Percentiles rank a stretch among this genome's conserved stretches.
phyloP scores from a whole-genome alignment of 2,329 filamentous ascomycete species.

The Stagonosporopsis chrysanthemi region DNA sequence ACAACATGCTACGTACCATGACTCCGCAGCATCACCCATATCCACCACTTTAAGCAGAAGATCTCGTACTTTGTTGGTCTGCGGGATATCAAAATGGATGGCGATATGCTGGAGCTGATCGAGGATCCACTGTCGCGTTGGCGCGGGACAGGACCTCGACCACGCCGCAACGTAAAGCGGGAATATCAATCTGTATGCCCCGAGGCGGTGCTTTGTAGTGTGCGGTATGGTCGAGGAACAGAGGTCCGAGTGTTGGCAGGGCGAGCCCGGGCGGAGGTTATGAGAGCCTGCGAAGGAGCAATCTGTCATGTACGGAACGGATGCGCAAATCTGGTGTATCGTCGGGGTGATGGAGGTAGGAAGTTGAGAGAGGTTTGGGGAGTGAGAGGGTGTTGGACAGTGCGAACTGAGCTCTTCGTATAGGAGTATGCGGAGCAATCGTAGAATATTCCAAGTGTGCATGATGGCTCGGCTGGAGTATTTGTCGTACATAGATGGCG shows the following conservation, averaged over 20 bases:
- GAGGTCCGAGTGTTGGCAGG: background rate
- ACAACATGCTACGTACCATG: background rate
- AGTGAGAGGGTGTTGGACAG: background rate
- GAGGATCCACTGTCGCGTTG: background rate
- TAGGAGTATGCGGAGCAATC: background rate
- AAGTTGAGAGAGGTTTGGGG: background rate
- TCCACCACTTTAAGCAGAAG: background rate
- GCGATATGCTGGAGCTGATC: background rate
- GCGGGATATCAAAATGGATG: background rate
- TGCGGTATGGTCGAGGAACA: background rate
- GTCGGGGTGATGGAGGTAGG: background rate
- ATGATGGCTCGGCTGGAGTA: background rate
- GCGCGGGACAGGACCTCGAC: background rate
- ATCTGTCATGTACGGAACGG: background rate
- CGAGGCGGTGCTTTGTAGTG: background rate
- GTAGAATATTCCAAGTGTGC: constrained; percentile 7
- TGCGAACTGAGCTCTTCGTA: background rate
- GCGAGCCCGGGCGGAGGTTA: background rate
- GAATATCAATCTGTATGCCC: background rate
- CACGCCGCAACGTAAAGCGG: constrained; percentile 8
- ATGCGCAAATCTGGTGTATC: constrained; percentile 6
- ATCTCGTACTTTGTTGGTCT: background rate
- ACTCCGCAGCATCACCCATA: background rate
- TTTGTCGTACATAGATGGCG: background rate
- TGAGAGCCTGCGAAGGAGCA: background rate